Evolutionary conservation across 352 stramenopile genomes (phyloP).

Genomic region (Globisporangium perplexum): DNA sequence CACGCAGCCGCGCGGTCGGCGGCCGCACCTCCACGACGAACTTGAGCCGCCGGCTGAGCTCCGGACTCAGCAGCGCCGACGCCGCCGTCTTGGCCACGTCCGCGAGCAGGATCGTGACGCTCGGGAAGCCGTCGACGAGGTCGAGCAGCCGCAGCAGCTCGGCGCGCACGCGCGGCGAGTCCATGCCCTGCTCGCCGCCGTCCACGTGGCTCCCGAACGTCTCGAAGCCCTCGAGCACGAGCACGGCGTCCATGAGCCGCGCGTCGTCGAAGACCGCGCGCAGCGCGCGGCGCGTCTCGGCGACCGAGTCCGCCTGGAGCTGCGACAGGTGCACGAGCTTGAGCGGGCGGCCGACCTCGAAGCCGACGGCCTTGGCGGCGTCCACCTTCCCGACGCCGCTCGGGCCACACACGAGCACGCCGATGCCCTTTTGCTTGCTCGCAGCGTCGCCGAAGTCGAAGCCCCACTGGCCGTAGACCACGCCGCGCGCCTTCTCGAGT

Average conservation of each 20-base stretch:
- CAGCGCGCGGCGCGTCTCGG: conserved; percentile 72
- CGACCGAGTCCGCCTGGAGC: conserved; percentile 63
- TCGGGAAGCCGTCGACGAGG: conserved; percentile 74
- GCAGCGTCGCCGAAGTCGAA: conserved; percentile 79
- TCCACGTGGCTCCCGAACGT: conserved; percentile 78
- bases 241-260: conserved; percentile 79
- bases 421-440: conserved; percentile 82
- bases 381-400: conserved; percentile 71
- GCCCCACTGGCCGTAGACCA: conserved; percentile 85
- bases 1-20: conserved; percentile 62
- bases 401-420: conserved; percentile 65
- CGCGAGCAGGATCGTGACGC: conserved; percentile 71
- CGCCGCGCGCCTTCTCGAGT: conserved; percentile 80
- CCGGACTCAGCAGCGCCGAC: conserved; percentile 48
- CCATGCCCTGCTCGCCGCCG: conserved; percentile 48
- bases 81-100: conserved; percentile 50
- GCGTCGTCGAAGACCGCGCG: conserved; percentile 83
- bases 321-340: conserved; percentile 82
- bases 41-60: conserved; percentile 71
- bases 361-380: conserved; percentile 72
- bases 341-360: conserved; percentile 76
- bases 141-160: conserved; percentile 74
- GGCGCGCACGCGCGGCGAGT: conserved; percentile 69
- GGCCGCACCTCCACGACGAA: conserved; percentile 85
- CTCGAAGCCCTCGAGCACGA: conserved; percentile 86